Base-by-base conservation (phyloP, 495 filamentous ascomycete genomes). In the Astrocystis sublimbata region DNA sequence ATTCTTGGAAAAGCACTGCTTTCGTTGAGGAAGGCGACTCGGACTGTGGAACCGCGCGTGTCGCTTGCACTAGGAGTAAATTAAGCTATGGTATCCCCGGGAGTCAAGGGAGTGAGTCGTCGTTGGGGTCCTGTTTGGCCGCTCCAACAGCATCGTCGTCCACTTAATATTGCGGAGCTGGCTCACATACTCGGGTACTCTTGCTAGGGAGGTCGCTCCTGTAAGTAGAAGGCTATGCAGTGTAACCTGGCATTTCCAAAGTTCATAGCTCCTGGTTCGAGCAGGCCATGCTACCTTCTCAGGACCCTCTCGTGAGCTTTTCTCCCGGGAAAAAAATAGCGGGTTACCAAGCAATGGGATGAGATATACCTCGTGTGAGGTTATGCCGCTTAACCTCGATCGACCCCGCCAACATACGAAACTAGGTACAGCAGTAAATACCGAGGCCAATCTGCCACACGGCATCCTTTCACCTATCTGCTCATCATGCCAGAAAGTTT, bases 161-260 rank as follows among this genome's bases (percentile, higher is more conserved):
- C 53, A 56, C 40, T 15, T 35, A 26, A 35, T n/a, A n/a, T n/a
- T 33, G 54, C 40, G 54, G 54, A 57, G 40, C 26, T 57, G 45
- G n/a, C 40, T 43, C 17, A 33, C n/a, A 28, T 21, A 45, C 40
- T 57, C 12, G 26, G n/a, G 40, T 4, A 41, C 4, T n/a, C n/a
- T 31, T 33, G 35, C 17, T 21, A 21, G 30, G 30, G 28, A 28
- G 35, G 26, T 57, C 9, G 54, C 45, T 4, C 24, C 43, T 13
- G 53, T 21, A 42, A 17, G 43, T 56, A 23, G 13, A 33, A 15
- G 1, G 54, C n/a, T n/a, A 45, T 57, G 54, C 40, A 24, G 45
- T 57, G 54, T n/a, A 57, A 57, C 54, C 53, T 36, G 15, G 23
- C n/a, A 23, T 19, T 28, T n/a, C 54, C 26, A 42, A 41, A 15